phyloP scores from a whole-genome alignment of 2,329 filamentous ascomycete species.

The Aspergillus alliaceus region DNA sequence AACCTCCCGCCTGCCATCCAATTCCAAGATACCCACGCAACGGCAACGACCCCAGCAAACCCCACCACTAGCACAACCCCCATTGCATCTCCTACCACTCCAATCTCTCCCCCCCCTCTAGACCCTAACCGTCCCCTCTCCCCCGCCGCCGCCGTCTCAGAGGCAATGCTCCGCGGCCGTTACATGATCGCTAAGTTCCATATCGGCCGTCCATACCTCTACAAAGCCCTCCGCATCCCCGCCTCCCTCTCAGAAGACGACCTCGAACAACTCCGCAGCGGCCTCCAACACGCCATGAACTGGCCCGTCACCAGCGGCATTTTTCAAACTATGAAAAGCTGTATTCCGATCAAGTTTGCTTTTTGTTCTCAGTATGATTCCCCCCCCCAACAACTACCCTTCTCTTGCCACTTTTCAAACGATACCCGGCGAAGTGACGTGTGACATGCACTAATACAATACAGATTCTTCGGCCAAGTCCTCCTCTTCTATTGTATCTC shows the following conservation, averaged over 20 bases:
- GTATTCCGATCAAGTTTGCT: constrained; percentile 43
- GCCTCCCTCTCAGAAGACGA: constrained; percentile 38
- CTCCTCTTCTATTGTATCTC: constrained; percentile 45
- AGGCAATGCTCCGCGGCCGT: constrained; percentile 40
- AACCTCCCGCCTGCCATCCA: constrained; percentile 52
- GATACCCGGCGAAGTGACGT: too few relatives aligned
- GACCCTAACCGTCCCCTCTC: constrained; percentile 26
- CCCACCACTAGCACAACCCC: constrained; percentile 22
- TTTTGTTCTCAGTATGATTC: constrained; percentile 40
- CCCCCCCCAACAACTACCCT: too few relatives aligned
- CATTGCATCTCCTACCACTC: constrained; percentile 16
- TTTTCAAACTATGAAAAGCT: constrained; percentile 44
- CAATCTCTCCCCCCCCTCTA: constrained; percentile 20
- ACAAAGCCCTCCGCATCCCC: constrained; percentile 45
- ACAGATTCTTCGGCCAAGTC: constrained; percentile 44
- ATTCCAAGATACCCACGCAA: constrained; percentile 38
- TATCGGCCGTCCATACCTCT: constrained; percentile 42
- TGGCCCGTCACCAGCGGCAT: constrained; percentile 42
- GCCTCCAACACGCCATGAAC: constrained; percentile 42
- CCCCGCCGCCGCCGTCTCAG: constrained; percentile 35
- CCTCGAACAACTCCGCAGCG: constrained; percentile 39
- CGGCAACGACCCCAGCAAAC: constrained; percentile 21
- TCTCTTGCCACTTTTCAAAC: not conserved
- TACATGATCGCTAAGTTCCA: constrained; percentile 43
- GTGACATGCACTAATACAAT: not conserved